Base-by-base conservation (phyloP, 1,284 basidiomycete genomes). In the Rhodotorula sp. region DNA sequence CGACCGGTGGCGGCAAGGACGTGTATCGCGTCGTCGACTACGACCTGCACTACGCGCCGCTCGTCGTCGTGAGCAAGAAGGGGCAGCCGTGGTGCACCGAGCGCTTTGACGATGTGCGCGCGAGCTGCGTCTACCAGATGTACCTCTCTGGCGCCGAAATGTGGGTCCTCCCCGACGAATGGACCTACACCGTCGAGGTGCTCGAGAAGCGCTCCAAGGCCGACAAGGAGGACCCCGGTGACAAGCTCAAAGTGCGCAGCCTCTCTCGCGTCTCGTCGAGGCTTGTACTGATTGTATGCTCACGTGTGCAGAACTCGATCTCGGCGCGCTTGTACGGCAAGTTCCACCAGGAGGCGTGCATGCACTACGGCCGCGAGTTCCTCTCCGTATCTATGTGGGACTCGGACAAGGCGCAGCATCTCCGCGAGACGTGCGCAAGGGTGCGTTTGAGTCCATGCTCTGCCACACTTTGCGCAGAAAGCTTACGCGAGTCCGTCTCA, bases 31-130 rank as follows among this genome's bases (percentile, higher is more conserved):
- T 80, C 21, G 68, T 72, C 52, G 76, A 77, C 53, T 80, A 80
- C 67, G 78, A 80, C 57, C 63, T 79, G 9, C 75, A 79, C 60
- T 80, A 79, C 67, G 60, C 78, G 10, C 80, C 80, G 8, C 72
- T 75, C 50, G 72, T 80, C 55, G 72, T 78, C 67, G 71, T 77
- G 23, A 72, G 72, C 27, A 66, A 68, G 45, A 76, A 79, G 50
- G 77, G 78, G 17, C 79, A 80, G 61, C 78, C 79, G 27, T 80
- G 79, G 79, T 80, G 79, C 67, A 79, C 79, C 9, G 79, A 80
- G 66, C 68, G 78, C 25, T 80, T 80, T 52, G 78, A 80, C 58
- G 70, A 74, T 49, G 68, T 78, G 19, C 66, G 61, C 25, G 78
- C 78, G 21, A 78, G 78, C 27, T 80, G 79, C 72, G 68, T 76